Conservation (phyloP, 2,329 filamentous ascomycete genomes). For the Fusarium scirpi region DNA sequence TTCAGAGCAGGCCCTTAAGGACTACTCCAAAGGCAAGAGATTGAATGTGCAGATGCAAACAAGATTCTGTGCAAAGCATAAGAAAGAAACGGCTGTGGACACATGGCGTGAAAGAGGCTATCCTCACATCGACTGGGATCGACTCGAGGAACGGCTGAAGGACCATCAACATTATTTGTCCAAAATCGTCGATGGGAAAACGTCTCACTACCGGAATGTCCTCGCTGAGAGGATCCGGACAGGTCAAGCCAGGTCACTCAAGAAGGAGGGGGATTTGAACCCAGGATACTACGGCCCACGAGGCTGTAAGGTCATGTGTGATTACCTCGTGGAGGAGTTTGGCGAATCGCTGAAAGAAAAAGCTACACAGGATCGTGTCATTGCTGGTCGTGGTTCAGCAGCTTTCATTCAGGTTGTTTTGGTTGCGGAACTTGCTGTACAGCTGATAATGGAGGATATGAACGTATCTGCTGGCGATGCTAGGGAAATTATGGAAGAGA, state of each 20-base stretch:
- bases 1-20: constrained; percentile 64
- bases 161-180: constrained; percentile 67
- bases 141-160: constrained; percentile 69
- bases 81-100: constrained; percentile 63
- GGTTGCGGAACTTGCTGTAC: constrained; percentile 75
- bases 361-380: constrained; percentile 72
- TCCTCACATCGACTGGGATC: constrained; percentile 77
- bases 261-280: constrained; percentile 69
- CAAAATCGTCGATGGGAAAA: constrained; percentile 68
- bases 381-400: constrained; percentile 74
- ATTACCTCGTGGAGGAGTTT: constrained; percentile 73
- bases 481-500: constrained; percentile 71
- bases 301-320: constrained; percentile 78
- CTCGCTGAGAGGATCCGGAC: constrained; percentile 67
- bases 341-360: constrained; percentile 69
- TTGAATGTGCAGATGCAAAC: constrained; percentile 70
- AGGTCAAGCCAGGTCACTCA: constrained; percentile 69
- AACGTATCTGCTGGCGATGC: constrained; percentile 57
- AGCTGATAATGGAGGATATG: constrained; percentile 70
- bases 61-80: constrained; percentile 74
- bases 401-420: constrained; percentile 80
- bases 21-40: constrained; percentile 60
- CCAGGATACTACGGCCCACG: constrained; percentile 88
- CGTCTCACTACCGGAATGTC: constrained; percentile 70
- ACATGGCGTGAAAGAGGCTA: constrained; percentile 68